A percentile compares a stretch with the other conserved stretches of the same genome.
Evolutionary conservation across 495 filamentous ascomycete genomes (phyloP).

Genomic region (Melanomma pulvis-pyrius): DNA sequence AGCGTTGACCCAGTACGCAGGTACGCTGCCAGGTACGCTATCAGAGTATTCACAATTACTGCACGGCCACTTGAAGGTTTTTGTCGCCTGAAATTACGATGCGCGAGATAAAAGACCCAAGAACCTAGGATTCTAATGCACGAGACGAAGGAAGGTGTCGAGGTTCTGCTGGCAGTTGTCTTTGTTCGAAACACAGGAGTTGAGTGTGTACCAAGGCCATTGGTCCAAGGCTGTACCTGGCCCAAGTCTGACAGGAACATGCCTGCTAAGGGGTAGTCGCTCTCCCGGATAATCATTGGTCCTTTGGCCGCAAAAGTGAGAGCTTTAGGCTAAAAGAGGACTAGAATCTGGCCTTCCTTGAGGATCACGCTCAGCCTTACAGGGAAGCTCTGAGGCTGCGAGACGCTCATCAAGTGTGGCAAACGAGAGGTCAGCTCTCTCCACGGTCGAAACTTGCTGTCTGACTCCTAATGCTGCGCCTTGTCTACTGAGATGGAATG

Average conservation of each 20-base stretch:
- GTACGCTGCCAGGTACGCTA: not conserved
- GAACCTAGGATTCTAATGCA: conserved; percentile 6
- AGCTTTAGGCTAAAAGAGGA: conserved; percentile 3
- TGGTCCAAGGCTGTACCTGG: not conserved
- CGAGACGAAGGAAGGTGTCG: not conserved
- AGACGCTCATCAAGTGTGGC: not conserved
- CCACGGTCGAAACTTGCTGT: not conserved
- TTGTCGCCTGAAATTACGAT: not conserved
- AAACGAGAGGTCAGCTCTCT: not conserved
- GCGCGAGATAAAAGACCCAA: not conserved
- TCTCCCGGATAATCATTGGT: not conserved
- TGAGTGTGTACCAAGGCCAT: not conserved
- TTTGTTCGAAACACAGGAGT: conserved; percentile 23
- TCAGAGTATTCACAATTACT: not conserved
- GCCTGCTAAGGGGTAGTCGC: conserved; percentile 2
- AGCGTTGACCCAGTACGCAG: not conserved
- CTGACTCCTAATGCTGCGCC: not conserved
- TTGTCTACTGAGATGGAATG: not conserved
- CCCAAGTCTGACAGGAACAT: conserved; percentile 5
- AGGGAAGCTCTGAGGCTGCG: conserved; percentile 1
- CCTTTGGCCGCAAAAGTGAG: not conserved
- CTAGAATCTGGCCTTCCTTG: not conserved
- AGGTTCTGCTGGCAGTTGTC: not conserved
- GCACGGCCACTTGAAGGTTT: not conserved
- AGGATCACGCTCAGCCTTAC: not conserved